These are phyloP conservation scores for Cylindrotheca fusiformis DNA, from an alignment of 108 stramenopile species.

Conservation along the genomic window DNA sequence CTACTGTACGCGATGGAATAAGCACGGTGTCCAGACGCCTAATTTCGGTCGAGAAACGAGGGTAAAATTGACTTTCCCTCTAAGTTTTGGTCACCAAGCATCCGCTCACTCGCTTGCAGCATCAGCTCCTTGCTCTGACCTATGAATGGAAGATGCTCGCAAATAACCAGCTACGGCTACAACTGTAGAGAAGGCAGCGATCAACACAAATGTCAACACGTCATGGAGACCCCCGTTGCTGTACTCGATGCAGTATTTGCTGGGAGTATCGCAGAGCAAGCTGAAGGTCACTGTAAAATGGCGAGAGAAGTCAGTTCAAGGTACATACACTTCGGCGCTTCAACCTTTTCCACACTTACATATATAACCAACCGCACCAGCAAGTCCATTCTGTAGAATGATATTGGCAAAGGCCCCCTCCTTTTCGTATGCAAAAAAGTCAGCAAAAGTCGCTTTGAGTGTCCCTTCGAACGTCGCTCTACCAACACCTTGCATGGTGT, in stretches of 20 bases:
- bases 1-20: too few species aligned
- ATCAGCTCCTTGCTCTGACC: background rate
- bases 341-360: conserved; percentile 9
- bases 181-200: conserved; percentile 48
- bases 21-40: too few species aligned
- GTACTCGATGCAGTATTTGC: conserved; percentile 58
- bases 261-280: conserved; percentile 25
- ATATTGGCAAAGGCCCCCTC: conserved; percentile 86
- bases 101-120: background rate
- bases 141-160: conserved; percentile 33
- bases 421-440: conserved; percentile 68
- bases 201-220: conserved; percentile 54
- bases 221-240: conserved; percentile 60
- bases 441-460: conserved; percentile 74
- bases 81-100: too few species aligned
- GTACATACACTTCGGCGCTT: background rate
- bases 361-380: conserved; percentile 66
- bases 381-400: conserved; percentile 78
- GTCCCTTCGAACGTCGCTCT: conserved; percentile 84
- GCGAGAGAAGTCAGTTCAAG: background rate
- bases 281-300: conserved; percentile 30
- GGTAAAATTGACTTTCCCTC: too few species aligned
- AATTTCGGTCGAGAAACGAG: too few species aligned
- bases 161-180: conserved; percentile 61
- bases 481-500: conserved; percentile 67